Evolutionary conservation across 108 stramenopile genomes (phyloP).

Genomic region (Nitzschia sp.): DNA sequence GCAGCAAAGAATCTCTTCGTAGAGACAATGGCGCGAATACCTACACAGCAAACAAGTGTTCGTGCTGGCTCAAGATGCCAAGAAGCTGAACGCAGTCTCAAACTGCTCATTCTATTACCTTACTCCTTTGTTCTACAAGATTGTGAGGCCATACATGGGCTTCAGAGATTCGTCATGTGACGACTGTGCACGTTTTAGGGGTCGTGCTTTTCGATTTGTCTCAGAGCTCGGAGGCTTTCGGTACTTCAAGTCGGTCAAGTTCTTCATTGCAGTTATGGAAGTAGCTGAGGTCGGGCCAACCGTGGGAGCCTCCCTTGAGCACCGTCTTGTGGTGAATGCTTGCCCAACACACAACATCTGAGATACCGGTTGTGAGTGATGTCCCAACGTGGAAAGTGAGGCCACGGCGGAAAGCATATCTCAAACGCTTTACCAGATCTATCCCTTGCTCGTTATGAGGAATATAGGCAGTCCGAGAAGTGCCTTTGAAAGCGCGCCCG

Average conservation of each 20-base stretch:
- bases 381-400: slow-evolving; percentile 56
- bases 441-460: slow-evolving; percentile 29
- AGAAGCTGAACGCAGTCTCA: neutral
- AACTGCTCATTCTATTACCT: too few relatives aligned
- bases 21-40: neutral
- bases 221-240: slow-evolving; percentile 10
- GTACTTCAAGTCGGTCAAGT: slow-evolving; percentile 47
- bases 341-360: slow-evolving; percentile 43
- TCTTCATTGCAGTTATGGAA: slow-evolving; percentile 43
- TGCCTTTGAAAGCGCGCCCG: slow-evolving; percentile 20
- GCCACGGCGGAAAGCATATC: slow-evolving; percentile 52
- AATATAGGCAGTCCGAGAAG: slow-evolving; percentile 29
- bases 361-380: slow-evolving; percentile 38
- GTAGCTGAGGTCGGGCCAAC: slow-evolving; percentile 54
- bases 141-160: neutral
- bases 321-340: slow-evolving; percentile 65
- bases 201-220: neutral
- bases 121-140: neutral
- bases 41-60: too few relatives aligned
- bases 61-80: neutral
- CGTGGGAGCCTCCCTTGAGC: slow-evolving; percentile 39
- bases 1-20: slow-evolving; percentile 2
- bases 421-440: slow-evolving; percentile 42
- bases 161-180: neutral
- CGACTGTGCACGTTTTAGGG: neutral